These are phyloP conservation scores for Rhynchospora pubera DNA, from an alignment of 176 grass and related monocot genomes.

Conservation along the genomic window DNA sequence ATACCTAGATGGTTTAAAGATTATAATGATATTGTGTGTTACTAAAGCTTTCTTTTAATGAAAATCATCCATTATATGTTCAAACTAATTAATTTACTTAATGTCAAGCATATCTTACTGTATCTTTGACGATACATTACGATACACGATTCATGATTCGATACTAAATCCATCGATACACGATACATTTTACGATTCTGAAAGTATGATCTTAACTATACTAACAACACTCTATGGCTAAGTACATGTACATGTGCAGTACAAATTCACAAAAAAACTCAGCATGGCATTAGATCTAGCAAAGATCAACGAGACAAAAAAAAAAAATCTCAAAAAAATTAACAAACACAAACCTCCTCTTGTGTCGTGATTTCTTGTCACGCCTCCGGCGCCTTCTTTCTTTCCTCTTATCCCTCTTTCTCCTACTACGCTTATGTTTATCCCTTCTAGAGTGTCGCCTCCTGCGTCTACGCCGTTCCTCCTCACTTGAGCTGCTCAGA, in stretches of 20 bases:
- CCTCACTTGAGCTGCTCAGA: slow-evolving; percentile 89
- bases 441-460: slow-evolving; percentile 60
- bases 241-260: not conserved
- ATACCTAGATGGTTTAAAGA: too few relatives aligned
- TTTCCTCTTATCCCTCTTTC: slow-evolving; percentile 60
- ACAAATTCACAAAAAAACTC: not conserved
- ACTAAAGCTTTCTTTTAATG: too few relatives aligned
- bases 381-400: slow-evolving; percentile 69
- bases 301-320: slow-evolving; percentile 21
- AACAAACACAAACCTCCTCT: slow-evolving; percentile 20
- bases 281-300: not conserved
- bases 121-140: too few relatives aligned
- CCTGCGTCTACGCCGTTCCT: slow-evolving; percentile 52
- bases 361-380: slow-evolving; percentile 75
- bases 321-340: slow-evolving; percentile 41
- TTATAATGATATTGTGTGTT: too few relatives aligned
- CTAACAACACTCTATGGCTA: not conserved
- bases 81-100: too few relatives aligned
- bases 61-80: too few relatives aligned
- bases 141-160: too few relatives aligned
- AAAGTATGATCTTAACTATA: too few relatives aligned
- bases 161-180: too few relatives aligned
- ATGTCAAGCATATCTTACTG: too few relatives aligned
- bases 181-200: too few relatives aligned
- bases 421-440: slow-evolving; percentile 61